phyloP scores from a whole-genome alignment of 2,329 filamentous ascomycete species.

The Xylariaceae sp. region DNA sequence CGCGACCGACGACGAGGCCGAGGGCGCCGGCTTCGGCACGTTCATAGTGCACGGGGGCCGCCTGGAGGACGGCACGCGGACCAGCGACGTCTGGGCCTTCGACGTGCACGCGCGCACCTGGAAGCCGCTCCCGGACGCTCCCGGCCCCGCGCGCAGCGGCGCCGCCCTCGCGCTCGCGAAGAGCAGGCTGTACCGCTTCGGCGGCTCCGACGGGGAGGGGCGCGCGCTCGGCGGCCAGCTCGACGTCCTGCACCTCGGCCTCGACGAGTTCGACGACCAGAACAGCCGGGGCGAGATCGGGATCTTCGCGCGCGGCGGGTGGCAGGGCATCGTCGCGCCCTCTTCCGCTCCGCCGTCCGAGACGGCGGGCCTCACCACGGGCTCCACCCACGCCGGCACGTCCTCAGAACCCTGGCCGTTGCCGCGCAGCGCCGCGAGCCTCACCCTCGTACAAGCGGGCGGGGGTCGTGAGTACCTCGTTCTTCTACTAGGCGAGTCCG shows the following conservation, averaged over 20 bases:
- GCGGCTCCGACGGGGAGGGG: slow-evolving; percentile 75
- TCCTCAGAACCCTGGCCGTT: slow-evolving; percentile 52
- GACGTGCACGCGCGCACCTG: slow-evolving; percentile 68
- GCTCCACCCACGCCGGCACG: slow-evolving; percentile 27
- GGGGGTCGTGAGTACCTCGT: slow-evolving; percentile 67
- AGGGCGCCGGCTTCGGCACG: slow-evolving; percentile 67
- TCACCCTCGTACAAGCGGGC: slow-evolving; percentile 63
- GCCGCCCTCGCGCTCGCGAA: slow-evolving; percentile 68
- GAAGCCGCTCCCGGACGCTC: slow-evolving; percentile 71
- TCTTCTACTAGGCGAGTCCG: slow-evolving; percentile 64
- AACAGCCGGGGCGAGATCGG: slow-evolving; percentile 55
- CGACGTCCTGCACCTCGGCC: slow-evolving; percentile 66
- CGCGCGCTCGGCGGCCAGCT: slow-evolving; percentile 74
- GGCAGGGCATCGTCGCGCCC: slow-evolving; percentile 55
- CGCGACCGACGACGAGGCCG: slow-evolving; percentile 66
- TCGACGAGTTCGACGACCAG: slow-evolving; percentile 62
- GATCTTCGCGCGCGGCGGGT: slow-evolving; percentile 56
- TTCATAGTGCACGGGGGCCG: slow-evolving; percentile 81
- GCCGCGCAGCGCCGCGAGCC: slow-evolving; percentile 57
- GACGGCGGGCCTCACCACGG: slow-evolving; percentile 12
- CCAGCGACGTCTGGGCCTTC: slow-evolving; percentile 79
- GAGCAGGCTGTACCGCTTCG: slow-evolving; percentile 76
- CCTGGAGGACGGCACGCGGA: slow-evolving; percentile 64
- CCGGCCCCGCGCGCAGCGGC: slow-evolving; percentile 70
- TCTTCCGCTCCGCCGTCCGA: slow-evolving; percentile 27